Evolutionary conservation across 768 basidiomycete species (phyloP), one percentile per base, ranked within the genome.

Genomic region (Leccinum rimulosum): DNA sequence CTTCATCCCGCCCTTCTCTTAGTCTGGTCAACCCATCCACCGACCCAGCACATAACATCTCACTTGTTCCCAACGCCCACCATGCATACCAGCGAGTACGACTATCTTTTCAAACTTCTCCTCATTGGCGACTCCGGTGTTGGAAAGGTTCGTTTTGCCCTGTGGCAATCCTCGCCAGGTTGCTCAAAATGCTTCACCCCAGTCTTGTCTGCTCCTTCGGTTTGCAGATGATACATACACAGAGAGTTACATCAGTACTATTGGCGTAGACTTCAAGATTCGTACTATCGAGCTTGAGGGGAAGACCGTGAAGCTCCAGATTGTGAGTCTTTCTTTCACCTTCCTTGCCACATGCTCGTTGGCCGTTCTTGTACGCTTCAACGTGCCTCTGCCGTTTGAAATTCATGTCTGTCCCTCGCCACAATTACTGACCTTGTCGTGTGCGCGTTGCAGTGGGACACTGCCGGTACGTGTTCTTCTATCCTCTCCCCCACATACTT

Each of bases 261-360:
- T 98, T 75, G 97, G 97, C 64, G 94, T 98, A 59, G 95, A 97
- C 80, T 97, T 97, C 80, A 96, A 95, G 88, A 98, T 98, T 79
- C 86, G 96, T 61, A 98, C 96, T 36, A 98, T 98, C 76, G 96
- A 98, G 74, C 82, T 98, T 56, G 96, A 98, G 70, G 96, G 96
- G 60, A 97, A 97, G 88, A 93, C 92, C 1, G 93, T 98, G 75
- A 98, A 98, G 76, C 84, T 98, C 60, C 96, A 98, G 79, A 98
- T 98, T 76, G 95, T 97, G 69, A 76, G 95, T 77, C 47, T 57
- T 63, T 58, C 55, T 22, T 47, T 45, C 35, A 10, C 10, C 36
- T 43, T 57, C 53, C 48, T 61, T 50, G 47, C 63, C 54, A 40
- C 33, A 43, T 15, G 28, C 45, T 27, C 28, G 54, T 22, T 48